Percentiles rank a stretch among this genome's conserved stretches.
phyloP scores from a whole-genome alignment of 1,139 yeast genomes.

The Geotrichum reessii region DNA sequence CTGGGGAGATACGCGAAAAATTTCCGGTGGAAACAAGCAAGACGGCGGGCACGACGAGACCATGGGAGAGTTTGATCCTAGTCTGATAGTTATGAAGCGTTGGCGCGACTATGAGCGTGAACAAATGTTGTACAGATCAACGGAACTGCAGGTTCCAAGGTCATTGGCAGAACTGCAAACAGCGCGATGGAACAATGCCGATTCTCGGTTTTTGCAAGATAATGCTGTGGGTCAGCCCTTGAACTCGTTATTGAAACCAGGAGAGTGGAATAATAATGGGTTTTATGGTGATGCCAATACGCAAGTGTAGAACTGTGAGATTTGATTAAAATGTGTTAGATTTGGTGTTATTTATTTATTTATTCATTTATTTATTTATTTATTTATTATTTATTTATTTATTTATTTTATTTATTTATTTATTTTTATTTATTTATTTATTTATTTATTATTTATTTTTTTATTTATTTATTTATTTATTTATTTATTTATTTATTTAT shows the following conservation, averaged over 20 bases:
- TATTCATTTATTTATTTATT: not conserved
- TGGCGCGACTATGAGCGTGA: constrained; percentile 93
- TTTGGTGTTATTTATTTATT: not conserved
- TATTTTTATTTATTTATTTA: too few relatives aligned
- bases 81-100: constrained; percentile 78
- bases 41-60: constrained; percentile 55
- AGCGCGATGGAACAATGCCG: not conserved
- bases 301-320: not conserved
- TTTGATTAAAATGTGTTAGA: too few relatives aligned
- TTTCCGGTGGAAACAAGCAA: constrained; percentile 47
- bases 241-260: not conserved
- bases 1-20: constrained; percentile 89
- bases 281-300: not conserved
- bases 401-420: too few relatives aligned
- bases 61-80: constrained; percentile 83
- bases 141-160: not conserved
- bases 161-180: not conserved
- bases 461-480: too few relatives aligned
- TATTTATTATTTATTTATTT: not conserved
- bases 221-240: not conserved
- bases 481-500: too few relatives aligned
- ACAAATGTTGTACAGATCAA: not conserved
- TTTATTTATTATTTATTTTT: too few relatives aligned
- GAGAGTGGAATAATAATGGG: not conserved
- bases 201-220: not conserved